These are phyloP conservation scores for Suillus cothurnatus DNA, from an alignment of 768 basidiomycete species.

Conservation along the genomic window DNA sequence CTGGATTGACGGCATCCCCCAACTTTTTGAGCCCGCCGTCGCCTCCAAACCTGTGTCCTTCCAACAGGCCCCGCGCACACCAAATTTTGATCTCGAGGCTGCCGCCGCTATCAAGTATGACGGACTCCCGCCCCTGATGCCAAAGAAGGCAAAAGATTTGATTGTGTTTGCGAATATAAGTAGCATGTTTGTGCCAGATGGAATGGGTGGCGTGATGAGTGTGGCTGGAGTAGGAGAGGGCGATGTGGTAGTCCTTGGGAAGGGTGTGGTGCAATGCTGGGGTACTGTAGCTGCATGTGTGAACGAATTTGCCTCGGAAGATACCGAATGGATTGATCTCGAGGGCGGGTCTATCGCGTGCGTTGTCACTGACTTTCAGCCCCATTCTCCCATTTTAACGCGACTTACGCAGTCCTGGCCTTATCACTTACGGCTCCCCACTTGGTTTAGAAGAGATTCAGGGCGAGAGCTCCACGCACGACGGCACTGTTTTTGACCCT, in stretches of 20 bases:
- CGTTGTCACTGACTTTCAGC: conserved; percentile 20
- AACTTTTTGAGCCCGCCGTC: conserved; percentile 51
- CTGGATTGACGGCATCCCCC: conserved; percentile 83
- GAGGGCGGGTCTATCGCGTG: conserved; percentile 64
- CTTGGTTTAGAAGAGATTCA: conserved; percentile 61
- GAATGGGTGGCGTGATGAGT: conserved; percentile 31
- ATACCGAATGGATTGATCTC: conserved; percentile 53
- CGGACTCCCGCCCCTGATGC: conserved; percentile 67
- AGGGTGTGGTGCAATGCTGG: conserved; percentile 58
- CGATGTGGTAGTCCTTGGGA: conserved; percentile 50
- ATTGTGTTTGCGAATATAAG: conserved; percentile 70
- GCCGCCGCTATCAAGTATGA: conserved; percentile 61
- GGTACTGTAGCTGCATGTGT: conserved; percentile 38
- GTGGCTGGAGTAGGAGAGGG: conserved; percentile 22
- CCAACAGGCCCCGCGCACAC: conserved; percentile 56
- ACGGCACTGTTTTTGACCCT: conserved; percentile 56
- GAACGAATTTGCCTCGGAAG: conserved; percentile 16
- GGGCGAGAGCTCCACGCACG: conserved; percentile 54
- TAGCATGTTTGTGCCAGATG: conserved; percentile 45
- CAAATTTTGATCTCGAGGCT: conserved; percentile 67
- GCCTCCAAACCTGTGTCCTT: conserved; percentile 53
- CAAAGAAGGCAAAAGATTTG: conserved; percentile 37
- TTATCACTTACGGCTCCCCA: conserved; percentile 43
- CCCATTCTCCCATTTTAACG: conserved; percentile 7
- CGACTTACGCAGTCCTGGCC: conserved; percentile 42